Percentiles rank a stretch among this genome's conserved stretches.
Evolutionary conservation across 177 flowering plant genomes (phyloP).

Genomic region (Tripterygium wilfordii): DNA sequence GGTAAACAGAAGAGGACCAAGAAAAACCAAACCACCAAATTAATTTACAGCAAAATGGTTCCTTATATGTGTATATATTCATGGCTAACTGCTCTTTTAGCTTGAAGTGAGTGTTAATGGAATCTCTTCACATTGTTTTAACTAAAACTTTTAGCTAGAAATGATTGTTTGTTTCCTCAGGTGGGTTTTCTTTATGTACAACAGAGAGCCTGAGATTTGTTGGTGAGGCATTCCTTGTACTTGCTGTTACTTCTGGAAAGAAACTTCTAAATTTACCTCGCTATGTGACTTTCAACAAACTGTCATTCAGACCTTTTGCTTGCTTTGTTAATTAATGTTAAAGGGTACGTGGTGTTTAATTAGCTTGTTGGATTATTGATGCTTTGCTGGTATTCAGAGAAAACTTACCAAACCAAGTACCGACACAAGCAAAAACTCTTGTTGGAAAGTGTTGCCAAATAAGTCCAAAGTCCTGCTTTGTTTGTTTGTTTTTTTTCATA

Average conservation of each 20-base stretch:
- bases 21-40: conserved; percentile 16
- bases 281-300: background rate
- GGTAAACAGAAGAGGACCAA: conserved; percentile 20
- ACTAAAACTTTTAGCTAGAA: conserved; percentile 2
- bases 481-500: too few species aligned
- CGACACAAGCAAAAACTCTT: too few species aligned
- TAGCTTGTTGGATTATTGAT: too few species aligned
- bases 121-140: too few species aligned
- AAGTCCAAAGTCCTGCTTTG: background rate
- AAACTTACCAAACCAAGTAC: too few species aligned
- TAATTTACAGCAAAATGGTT: conserved; percentile 16
- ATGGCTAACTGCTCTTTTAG: conserved; percentile 20
- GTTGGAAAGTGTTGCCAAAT: too few species aligned
- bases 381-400: too few species aligned
- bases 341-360: too few species aligned
- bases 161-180: conserved; percentile 13
- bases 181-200: conserved; percentile 3
- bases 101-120: conserved; percentile 10
- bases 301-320: background rate
- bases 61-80: too few species aligned
- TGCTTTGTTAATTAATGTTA: too few species aligned
- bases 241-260: conserved; percentile 7
- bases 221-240: conserved; percentile 8
- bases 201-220: background rate
- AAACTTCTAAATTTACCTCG: conserved; percentile 6